phyloP scores from a whole-genome alignment of 345 rosid genomes.

The Rhizophora mangle region DNA sequence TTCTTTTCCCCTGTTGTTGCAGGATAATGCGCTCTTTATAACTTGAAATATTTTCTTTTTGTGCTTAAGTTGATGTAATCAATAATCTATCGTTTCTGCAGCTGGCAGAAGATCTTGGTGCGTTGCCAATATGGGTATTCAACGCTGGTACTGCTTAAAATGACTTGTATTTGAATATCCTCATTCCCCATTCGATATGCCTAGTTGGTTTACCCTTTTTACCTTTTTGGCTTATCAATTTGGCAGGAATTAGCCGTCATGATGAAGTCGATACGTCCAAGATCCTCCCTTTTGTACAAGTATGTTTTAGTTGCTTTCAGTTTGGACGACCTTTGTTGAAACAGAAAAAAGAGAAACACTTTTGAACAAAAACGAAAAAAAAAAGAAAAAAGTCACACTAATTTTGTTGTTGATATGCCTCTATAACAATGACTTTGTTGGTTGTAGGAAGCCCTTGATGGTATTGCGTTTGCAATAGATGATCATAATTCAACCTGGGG shows the following conservation, averaged over 20 bases:
- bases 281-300: conserved; percentile 80
- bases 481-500: conserved; percentile 78
- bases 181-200: not conserved
- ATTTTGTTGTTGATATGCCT: not conserved
- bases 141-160: conserved; percentile 61
- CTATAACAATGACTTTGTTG: conserved; percentile 7
- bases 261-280: conserved; percentile 71
- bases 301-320: conserved; percentile 29
- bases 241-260: conserved; percentile 79
- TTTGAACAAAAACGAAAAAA: not conserved
- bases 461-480: conserved; percentile 88
- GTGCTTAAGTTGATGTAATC: conserved; percentile 6
- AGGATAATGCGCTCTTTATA: conserved; percentile 3
- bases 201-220: conserved; percentile 14
- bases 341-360: not conserved
- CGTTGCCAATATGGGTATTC: conserved; percentile 89
- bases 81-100: conserved; percentile 35
- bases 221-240: conserved; percentile 9
- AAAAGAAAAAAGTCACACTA: not conserved
- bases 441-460: conserved; percentile 92
- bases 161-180: not conserved
- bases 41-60: conserved; percentile 8
- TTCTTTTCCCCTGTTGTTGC: not conserved
- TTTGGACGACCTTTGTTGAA: not conserved
- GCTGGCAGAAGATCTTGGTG: conserved; percentile 86